Evolutionary conservation across 83 land plant species (phyloP), one percentile per base, ranked within the genome.

Genomic region (Larix sibirica): DNA sequence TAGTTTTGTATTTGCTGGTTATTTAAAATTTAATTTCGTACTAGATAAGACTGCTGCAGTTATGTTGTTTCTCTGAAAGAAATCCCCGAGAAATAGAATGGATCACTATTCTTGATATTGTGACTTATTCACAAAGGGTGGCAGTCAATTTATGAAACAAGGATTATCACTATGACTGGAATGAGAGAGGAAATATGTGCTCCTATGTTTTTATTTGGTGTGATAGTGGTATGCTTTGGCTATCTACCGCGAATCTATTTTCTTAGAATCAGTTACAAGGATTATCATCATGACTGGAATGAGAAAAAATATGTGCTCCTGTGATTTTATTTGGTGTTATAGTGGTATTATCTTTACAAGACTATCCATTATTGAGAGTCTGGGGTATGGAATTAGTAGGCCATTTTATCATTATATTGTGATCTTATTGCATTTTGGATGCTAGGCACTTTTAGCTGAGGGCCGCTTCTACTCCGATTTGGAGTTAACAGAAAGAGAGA

Each of bases 401-500:
- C 8, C 44, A 50, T 26, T 14, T 9, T 75, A 23, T 75, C 7
- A 23, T n/a, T 28, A 1, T 75, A 50, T 76, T 24, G 6, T 56
- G 58, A 76, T 76, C 79, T 50, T 6, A 71, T 21, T 13, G 18
- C 44, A 20, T 44, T 74, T 82, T 71, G 81, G 47, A 33, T 65
- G 63, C 21, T 87, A 97, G 99, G 99, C 98, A 60, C 94, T 98
- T 82, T 81, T 98, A n/a, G 99, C 99, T 71, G 99, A 98, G 83
- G 99, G 99, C 9, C 92, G 98, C 7, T 96, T 88, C 82, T 98
- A 93, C 83, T 98, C 99, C 1, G 99, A 98, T 83, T 83, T 98
- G 91, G 99, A 98, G 90, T 87, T 98, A 26, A 98, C 99, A 12
- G 99, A 98, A 89, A 96, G 95, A 83, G 99, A 98, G 77, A 96